A percentile compares a stretch with the other conserved stretches of the same genome.
Conservation (phyloP, 306 rosid genomes). For the Macrotyloma uniflorum region DNA sequence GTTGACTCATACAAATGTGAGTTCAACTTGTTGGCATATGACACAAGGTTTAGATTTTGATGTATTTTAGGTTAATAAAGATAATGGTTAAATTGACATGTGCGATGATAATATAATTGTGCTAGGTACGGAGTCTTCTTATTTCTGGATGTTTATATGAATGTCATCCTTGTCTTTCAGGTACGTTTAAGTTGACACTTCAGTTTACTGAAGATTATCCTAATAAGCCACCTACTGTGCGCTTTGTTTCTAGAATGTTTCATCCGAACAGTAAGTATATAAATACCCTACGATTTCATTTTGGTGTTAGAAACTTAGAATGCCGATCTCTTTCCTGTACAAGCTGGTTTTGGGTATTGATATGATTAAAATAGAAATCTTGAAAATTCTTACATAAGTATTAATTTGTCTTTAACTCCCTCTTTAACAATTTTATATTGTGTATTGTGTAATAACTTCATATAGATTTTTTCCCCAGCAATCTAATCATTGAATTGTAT, state of each 20-base stretch:
- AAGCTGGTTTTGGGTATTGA: not conserved
- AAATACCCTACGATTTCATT: constrained; percentile 14
- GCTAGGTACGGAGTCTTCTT: not conserved
- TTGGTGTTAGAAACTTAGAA: constrained; percentile 19
- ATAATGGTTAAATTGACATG: not conserved
- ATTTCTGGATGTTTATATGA: constrained; percentile 1
- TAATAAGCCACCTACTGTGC: constrained; percentile 93
- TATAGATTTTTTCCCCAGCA: not conserved
- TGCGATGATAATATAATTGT: constrained; percentile 15
- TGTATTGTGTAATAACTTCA: not conserved
- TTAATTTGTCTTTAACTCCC: not conserved
- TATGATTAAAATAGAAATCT: constrained; percentile 9
- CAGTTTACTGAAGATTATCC: constrained; percentile 97
- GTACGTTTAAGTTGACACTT: constrained; percentile 94
- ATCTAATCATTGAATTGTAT: not conserved
- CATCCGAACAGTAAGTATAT: constrained; percentile 91
- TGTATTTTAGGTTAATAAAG: not conserved
- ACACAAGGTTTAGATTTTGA: constrained; percentile 15
- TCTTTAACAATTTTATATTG: not conserved
- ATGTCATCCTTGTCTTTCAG: constrained; percentile 49
- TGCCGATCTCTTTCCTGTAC: not conserved
- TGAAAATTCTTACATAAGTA: not conserved
- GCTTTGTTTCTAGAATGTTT: constrained; percentile 97
- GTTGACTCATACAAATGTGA: not conserved
- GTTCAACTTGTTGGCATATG: not conserved